Evolutionary conservation across 139 green algal genomes (phyloP).

Genomic region (Tetraselmis striata): DNA sequence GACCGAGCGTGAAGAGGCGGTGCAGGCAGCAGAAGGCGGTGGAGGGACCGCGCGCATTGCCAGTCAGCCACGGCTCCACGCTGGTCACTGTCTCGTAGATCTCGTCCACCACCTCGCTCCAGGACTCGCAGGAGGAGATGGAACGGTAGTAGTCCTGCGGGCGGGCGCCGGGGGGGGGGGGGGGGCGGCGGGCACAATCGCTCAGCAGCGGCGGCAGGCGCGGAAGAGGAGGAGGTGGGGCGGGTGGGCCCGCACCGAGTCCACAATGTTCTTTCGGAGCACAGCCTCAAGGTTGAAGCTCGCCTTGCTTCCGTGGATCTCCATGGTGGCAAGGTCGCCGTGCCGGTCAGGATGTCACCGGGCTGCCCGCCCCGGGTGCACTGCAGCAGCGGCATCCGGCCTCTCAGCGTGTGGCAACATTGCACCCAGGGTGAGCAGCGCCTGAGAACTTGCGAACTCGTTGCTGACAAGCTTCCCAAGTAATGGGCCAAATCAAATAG

Average conservation of each 20-base stretch:
- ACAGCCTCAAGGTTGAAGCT: constrained; percentile 83
- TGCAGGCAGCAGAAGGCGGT: constrained; percentile 90
- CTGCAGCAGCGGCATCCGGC: too few species aligned
- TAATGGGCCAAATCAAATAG: too few species aligned
- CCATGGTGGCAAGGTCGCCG: constrained; percentile 4
- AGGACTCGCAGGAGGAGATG: constrained; percentile 51
- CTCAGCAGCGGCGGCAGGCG: background rate
- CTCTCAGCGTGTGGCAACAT: too few species aligned
- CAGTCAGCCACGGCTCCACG: constrained; percentile 95
- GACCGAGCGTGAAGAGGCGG: constrained; percentile 70
- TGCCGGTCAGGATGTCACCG: too few species aligned
- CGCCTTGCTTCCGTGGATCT: constrained; percentile 51
- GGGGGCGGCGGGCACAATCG: too few species aligned
- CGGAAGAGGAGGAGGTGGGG: background rate
- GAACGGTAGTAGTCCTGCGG: constrained; percentile 57
- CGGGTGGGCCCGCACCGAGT: constrained; percentile 18
- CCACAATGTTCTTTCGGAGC: constrained; percentile 70
- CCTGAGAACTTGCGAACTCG: too few species aligned
- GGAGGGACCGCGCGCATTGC: constrained; percentile 87
- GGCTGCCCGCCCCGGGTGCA: too few species aligned
- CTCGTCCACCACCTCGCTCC: constrained; percentile 79
- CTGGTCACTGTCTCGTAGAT: constrained; percentile 73
- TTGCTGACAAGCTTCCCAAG: too few species aligned
- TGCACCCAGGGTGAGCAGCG: too few species aligned
- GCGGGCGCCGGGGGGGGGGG: too few species aligned